A percentile compares a stretch with the other conserved stretches of the same genome.
phyloP scores from a whole-genome alignment of 2,329 filamentous ascomycete genomes.

The Aspergillus pseudotamarii region DNA sequence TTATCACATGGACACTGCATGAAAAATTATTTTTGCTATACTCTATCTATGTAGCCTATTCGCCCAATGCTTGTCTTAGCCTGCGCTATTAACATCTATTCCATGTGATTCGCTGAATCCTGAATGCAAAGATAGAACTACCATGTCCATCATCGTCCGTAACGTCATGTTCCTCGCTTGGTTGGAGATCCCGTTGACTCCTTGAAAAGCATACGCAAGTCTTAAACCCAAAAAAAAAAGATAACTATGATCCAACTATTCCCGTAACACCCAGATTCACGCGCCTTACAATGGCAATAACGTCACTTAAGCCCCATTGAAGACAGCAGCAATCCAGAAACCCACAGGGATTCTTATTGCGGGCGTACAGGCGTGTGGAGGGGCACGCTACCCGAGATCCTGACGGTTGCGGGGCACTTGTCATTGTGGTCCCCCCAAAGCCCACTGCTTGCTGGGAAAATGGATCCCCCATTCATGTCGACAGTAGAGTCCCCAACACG shows the following conservation, averaged over 20 bases:
- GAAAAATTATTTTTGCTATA: neutral
- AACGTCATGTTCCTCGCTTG: conserved; percentile 12
- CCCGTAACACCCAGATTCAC: neutral
- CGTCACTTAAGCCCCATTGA: neutral
- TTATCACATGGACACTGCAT: neutral
- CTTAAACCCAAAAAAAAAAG: neutral
- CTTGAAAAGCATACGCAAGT: neutral
- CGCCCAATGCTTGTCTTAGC: neutral
- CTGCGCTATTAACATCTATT: conserved; percentile 7
- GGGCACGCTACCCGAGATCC: conserved; percentile 2
- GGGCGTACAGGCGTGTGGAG: conserved; percentile 5
- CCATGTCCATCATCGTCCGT: conserved; percentile 15
- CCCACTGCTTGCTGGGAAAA: conserved; percentile 33
- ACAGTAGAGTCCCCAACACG: conserved; percentile 18
- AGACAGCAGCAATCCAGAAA: neutral
- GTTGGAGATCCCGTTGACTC: neutral
- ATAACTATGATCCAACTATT: neutral
- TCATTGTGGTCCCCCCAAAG: conserved; percentile 31
- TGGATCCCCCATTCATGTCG: conserved; percentile 28
- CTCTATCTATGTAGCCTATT: neutral
- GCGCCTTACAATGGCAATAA: neutral
- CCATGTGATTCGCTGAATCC: neutral
- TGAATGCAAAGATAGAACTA: conserved; percentile 7
- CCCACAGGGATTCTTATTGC: neutral
- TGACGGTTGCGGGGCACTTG: conserved; percentile 16